Evolutionary conservation across 179 eudicot genomes (phyloP).

Genomic region (Beta corolliflora): DNA sequence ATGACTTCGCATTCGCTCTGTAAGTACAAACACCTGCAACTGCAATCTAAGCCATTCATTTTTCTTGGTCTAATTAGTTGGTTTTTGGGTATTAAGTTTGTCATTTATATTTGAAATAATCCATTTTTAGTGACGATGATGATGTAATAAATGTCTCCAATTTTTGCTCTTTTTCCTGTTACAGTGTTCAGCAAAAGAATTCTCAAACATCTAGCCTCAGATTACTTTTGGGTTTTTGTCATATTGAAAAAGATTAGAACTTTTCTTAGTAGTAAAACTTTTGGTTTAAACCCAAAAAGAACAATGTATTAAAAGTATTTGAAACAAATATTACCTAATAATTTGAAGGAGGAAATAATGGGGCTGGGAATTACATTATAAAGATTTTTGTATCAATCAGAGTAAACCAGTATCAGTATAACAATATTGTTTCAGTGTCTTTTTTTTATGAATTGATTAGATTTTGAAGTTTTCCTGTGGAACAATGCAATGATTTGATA

Average conservation of each 20-base stretch:
- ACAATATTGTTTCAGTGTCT: background rate
- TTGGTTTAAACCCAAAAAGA: too few relatives aligned
- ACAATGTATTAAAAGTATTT: too few relatives aligned
- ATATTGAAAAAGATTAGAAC: background rate
- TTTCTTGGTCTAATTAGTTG: background rate
- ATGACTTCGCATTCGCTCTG: slow-evolving; percentile 12
- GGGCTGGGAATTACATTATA: background rate
- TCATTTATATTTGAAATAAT: background rate
- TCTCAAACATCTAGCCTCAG: too few relatives aligned
- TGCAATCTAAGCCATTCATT: background rate
- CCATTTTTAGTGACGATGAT: background rate
- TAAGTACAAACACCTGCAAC: slow-evolving; percentile 9
- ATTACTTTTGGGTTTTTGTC: background rate
- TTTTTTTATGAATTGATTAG: background rate
- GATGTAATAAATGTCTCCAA: background rate
- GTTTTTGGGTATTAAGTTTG: background rate
- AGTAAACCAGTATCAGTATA: background rate
- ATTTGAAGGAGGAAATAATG: background rate
- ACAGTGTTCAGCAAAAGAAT: too few relatives aligned
- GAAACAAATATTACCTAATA: too few relatives aligned
- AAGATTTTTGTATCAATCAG: background rate
- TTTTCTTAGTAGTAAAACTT: background rate
- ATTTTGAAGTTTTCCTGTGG: background rate
- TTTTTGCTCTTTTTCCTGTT: too few relatives aligned
- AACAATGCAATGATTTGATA: background rate